Evolutionary conservation across 2,329 filamentous ascomycete species (phyloP).

Genomic region (Aspergillus sp.): DNA sequence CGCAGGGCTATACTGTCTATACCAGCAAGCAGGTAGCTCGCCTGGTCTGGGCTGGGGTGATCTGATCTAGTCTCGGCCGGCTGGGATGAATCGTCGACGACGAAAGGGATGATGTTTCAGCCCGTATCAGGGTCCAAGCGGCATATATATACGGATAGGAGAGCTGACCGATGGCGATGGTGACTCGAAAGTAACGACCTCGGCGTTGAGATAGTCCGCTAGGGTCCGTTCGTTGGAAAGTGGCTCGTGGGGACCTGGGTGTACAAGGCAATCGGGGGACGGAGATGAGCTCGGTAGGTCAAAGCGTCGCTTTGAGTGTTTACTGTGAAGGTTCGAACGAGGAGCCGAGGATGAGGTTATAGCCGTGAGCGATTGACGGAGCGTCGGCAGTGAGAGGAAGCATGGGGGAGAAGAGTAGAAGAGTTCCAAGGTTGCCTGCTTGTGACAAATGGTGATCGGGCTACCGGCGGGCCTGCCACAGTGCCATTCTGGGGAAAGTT

Average conservation of each 20-base stretch:
- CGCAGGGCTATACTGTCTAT: neutral
- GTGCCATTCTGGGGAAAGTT: conserved; percentile 9
- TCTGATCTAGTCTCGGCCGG: neutral
- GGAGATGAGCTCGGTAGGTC: neutral
- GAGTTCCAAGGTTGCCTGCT: conserved; percentile 3
- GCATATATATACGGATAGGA: neutral
- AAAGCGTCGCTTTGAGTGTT: neutral
- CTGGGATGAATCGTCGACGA: neutral
- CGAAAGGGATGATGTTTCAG: neutral
- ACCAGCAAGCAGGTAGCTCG: neutral
- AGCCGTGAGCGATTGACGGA: neutral
- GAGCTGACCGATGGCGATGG: neutral
- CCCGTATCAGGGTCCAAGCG: neutral
- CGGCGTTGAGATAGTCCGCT: neutral
- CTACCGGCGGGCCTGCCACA: neutral
- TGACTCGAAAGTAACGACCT: neutral
- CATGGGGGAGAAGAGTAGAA: conserved; percentile 2
- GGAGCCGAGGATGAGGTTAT: neutral
- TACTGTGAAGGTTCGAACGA: neutral
- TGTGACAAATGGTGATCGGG: conserved; percentile 9
- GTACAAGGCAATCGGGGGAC: neutral
- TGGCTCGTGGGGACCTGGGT: neutral
- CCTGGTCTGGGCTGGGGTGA: no score
- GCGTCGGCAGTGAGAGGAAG: neutral
- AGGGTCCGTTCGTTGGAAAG: neutral